phyloP scores from a whole-genome alignment of 768 basidiomycete genomes.

The Fomitopsis pulvina region DNA sequence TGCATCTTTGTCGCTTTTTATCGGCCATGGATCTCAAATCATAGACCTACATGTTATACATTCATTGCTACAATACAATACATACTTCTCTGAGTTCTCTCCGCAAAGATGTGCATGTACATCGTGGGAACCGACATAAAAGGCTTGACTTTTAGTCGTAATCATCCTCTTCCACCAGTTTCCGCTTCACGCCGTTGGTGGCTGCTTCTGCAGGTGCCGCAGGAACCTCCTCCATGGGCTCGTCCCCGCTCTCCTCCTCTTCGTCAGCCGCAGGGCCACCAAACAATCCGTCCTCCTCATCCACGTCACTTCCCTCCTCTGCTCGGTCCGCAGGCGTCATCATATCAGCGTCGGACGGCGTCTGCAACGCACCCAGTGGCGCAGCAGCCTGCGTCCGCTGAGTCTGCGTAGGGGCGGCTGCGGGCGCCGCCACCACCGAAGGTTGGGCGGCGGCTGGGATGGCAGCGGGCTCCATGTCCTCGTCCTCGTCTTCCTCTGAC shows the following conservation, averaged over 20 bases:
- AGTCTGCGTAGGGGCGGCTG: conserved; percentile 14
- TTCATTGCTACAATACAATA: conserved; percentile 1
- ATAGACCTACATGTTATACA: background rate
- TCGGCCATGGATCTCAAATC: background rate
- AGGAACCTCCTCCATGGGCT: conserved; percentile 74
- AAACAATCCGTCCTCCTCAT: conserved; percentile 71
- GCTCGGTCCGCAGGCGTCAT: conserved; percentile 28
- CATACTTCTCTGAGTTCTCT: background rate
- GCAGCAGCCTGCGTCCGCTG: conserved; percentile 6
- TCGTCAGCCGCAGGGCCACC: conserved; percentile 77
- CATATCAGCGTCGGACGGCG: conserved; percentile 69
- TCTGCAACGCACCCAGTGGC: conserved; percentile 44
- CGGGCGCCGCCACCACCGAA: background rate
- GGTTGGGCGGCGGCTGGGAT: conserved; percentile 32
- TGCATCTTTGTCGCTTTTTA: conserved; percentile 29
- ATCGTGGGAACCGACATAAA: background rate
- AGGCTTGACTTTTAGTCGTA: conserved; percentile 49
- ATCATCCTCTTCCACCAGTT: conserved; percentile 82
- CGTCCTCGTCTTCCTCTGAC: conserved; percentile 53
- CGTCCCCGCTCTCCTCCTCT: conserved; percentile 49
- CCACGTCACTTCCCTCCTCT: conserved; percentile 59
- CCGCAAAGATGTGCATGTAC: background rate
- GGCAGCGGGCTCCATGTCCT: conserved; percentile 64
- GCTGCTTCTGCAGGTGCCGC: conserved; percentile 32
- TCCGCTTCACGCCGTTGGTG: conserved; percentile 62